These are phyloP conservation scores for Aureobasidium sp. DNA, from an alignment of 2,329 filamentous ascomycete genomes.

Conservation along the genomic window DNA sequence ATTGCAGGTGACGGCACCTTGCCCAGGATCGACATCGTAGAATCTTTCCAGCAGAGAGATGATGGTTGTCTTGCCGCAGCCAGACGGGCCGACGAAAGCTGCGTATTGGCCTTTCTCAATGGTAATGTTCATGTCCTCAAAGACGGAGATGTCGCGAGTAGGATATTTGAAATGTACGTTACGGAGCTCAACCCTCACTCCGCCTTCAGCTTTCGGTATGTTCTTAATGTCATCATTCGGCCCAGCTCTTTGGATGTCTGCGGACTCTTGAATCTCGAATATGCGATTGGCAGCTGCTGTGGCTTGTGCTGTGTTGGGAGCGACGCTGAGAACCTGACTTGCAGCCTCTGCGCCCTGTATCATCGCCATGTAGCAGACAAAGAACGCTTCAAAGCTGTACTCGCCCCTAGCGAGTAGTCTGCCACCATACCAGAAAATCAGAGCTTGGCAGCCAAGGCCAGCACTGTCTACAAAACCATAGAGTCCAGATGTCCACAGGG, in stretches of 20 bases:
- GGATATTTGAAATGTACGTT: conserved; percentile 63
- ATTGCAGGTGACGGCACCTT: conserved; percentile 40
- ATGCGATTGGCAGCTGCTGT: conserved; percentile 20
- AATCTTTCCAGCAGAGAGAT: conserved; percentile 51
- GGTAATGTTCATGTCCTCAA: conserved; percentile 58
- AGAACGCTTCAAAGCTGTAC: conserved; percentile 51
- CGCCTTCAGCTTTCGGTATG: conserved; percentile 27
- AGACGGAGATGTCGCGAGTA: conserved; percentile 75
- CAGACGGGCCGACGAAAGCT: conserved; percentile 49
- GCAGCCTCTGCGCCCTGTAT: conserved; percentile 40
- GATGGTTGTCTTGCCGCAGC: conserved; percentile 48
- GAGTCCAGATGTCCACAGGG: conserved; percentile 63
- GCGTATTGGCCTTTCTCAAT: conserved; percentile 43
- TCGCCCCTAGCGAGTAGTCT: conserved; percentile 36
- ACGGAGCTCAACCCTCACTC: conserved; percentile 41
- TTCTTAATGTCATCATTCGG: neutral
- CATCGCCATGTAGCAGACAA: conserved; percentile 38
- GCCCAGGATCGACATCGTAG: no score
- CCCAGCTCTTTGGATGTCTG: neutral
- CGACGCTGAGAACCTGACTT: conserved; percentile 68
- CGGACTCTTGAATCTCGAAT: neutral
- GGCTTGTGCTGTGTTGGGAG: conserved; percentile 18
- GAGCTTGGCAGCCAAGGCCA: conserved; percentile 52
- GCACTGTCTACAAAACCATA: conserved; percentile 72
- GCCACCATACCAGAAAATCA: conserved; percentile 42